phyloP scores from a whole-genome alignment of 2,329 filamentous ascomycete species.

The Domatiomyces catenatus region DNA sequence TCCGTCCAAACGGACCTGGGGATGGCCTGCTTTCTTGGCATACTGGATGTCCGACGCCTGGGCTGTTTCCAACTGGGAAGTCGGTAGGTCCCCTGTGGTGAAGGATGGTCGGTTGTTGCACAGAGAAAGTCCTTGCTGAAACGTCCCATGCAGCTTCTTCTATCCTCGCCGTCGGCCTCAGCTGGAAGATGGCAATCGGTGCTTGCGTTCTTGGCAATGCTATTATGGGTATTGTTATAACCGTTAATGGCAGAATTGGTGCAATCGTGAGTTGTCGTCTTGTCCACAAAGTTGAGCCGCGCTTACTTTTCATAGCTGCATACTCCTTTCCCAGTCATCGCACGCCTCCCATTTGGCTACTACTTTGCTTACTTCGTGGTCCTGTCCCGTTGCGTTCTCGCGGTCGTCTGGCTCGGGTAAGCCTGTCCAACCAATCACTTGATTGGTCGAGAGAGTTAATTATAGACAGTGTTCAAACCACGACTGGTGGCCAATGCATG shows the following conservation, averaged over 20 bases:
- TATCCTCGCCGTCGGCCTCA: slow-evolving; percentile 38
- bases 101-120: not conserved
- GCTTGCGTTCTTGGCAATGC: slow-evolving; percentile 21
- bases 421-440: slow-evolving; percentile 33
- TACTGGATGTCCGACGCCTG: slow-evolving; percentile 30
- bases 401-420: slow-evolving; percentile 38
- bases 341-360: slow-evolving; percentile 42
- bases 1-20: slow-evolving; percentile 29
- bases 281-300: not conserved
- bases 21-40: slow-evolving; percentile 25
- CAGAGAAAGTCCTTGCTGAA: slow-evolving; percentile 4
- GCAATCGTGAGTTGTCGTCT: slow-evolving; percentile 18
- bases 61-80: slow-evolving; percentile 14
- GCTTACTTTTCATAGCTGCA: slow-evolving; percentile 26
- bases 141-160: slow-evolving; percentile 19
- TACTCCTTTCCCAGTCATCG: slow-evolving; percentile 41
- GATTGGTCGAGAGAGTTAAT: slow-evolving; percentile 29
- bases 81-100: slow-evolving; percentile 5
- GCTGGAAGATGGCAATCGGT: slow-evolving; percentile 28
- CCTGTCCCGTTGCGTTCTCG: slow-evolving; percentile 38
- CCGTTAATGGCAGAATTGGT: slow-evolving; percentile 42
- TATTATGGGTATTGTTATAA: slow-evolving; percentile 44
- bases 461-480: slow-evolving; percentile 10
- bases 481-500: slow-evolving; percentile 14
- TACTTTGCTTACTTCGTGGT: slow-evolving; percentile 42